Percentiles rank a stretch among this genome's conserved stretches.
Evolutionary conservation across 2,329 filamentous ascomycete species (phyloP).

Genomic region (Fusarium hainanense): DNA sequence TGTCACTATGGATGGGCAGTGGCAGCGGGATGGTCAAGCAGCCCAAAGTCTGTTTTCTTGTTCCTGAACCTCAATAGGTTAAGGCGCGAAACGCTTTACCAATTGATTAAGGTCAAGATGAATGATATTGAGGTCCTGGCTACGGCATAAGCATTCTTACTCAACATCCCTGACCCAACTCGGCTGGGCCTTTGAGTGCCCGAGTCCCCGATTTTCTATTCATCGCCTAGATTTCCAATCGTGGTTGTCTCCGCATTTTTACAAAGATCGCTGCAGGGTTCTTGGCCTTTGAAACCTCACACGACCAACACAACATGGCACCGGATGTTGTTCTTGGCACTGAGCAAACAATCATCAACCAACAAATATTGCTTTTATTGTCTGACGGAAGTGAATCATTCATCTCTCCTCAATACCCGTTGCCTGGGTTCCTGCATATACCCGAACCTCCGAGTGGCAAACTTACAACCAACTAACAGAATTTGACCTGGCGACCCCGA

Average conservation of each 20-base stretch:
- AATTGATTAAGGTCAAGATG: background rate
- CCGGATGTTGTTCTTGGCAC: background rate
- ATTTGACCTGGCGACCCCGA: background rate
- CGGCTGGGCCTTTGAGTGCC: background rate
- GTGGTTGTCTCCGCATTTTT: conserved; percentile 7
- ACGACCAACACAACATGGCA: background rate
- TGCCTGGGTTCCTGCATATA: background rate
- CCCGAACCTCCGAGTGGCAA: background rate
- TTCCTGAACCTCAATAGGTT: background rate
- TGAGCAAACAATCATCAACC: background rate
- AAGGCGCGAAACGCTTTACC: background rate
- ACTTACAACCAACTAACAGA: background rate
- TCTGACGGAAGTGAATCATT: background rate
- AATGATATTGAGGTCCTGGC: background rate
- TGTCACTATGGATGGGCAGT: conserved; percentile 19
- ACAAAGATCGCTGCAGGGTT: conserved; percentile 13
- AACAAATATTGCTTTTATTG: background rate
- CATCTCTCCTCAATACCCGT: background rate
- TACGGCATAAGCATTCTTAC: background rate
- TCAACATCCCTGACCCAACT: conserved; percentile 2
- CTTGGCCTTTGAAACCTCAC: background rate
- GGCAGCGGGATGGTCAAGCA: conserved; percentile 15
- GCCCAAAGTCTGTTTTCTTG: conserved; percentile 1
- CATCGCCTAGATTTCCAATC: conserved; percentile 1
- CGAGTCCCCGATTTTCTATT: background rate